A percentile compares a stretch with the other conserved stretches of the same genome.
phyloP scores from a whole-genome alignment of 331 rosid species.

The Prunus yedoensis region DNA sequence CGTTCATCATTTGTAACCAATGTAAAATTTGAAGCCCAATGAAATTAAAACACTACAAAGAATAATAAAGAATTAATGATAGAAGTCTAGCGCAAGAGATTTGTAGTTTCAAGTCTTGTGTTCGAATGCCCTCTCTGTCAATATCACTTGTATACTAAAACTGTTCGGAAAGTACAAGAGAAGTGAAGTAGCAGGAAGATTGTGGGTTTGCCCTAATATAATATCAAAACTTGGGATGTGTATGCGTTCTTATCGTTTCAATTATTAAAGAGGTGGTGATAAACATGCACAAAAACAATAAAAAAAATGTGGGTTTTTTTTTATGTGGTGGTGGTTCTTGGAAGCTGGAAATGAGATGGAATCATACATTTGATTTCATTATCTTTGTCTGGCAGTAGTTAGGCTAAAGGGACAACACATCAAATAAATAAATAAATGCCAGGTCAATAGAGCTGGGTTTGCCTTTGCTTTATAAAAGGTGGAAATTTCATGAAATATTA shows the following conservation, averaged over 20 bases:
- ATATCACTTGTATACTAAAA: too few relatives aligned
- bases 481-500: not conserved
- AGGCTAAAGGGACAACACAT: slow-evolving; percentile 3
- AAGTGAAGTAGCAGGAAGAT: not conserved
- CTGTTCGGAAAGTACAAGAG: too few relatives aligned
- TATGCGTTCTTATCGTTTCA: slow-evolving; percentile 11
- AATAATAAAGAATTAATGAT: too few relatives aligned
- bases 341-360: not conserved
- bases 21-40: too few relatives aligned
- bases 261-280: slow-evolving; percentile 1
- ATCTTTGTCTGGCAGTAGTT: not conserved
- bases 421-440: not conserved
- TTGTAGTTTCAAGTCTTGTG: too few relatives aligned
- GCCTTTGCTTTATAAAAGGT: slow-evolving; percentile 9
- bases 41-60: too few relatives aligned
- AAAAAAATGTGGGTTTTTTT: not conserved
- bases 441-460: slow-evolving; percentile 15
- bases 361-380: slow-evolving; percentile 4
- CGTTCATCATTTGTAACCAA: too few relatives aligned
- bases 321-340: slow-evolving; percentile 5
- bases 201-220: not conserved
- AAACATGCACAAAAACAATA: not conserved
- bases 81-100: too few relatives aligned
- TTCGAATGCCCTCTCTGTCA: rapidly evolving
- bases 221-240: not conserved